Base-by-base conservation (phyloP, 2,329 filamentous ascomycete species). In the Colletotrichum musicola region DNA sequence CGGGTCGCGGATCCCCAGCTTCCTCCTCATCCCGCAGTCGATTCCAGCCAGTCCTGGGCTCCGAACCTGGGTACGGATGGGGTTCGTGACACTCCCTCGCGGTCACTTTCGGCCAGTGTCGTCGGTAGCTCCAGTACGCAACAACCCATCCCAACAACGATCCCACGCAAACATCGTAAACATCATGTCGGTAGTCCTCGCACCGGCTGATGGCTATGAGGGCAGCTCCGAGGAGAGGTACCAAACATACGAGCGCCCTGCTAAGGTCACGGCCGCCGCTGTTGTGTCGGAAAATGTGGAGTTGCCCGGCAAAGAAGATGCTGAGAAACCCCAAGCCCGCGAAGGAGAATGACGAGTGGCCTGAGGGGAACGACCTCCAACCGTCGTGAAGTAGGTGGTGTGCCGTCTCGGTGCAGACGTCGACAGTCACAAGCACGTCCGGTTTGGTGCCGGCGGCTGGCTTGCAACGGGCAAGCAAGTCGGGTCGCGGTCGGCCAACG, bases 351-450 rank as follows among this genome's bases (percentile, higher is more conserved):
- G 90, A 93, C 13, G 88, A 91, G 78, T 97, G 93, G 1, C 93
- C 93, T 1, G 89, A 92, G 1, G 93, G 93, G 73, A 96, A 97
- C 22, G 90, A 93, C 49, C 93, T 89, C 91, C 93, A 95, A 16
- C 93, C 93, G 74, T 97, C 93, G 71, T 96, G 91, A 4, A 97
- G 85, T 1, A 84, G 83, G 77, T 93, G 91, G 69, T 88, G 87
- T 73, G 90, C 79, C 1, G 88, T 86, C 74, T 94, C 86, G 12
- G 92, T 95, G 82, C 93, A 97, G 3, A 95, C 87, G 38, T 88
- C 85, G 57, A 91, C 87, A 16, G 86, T 89, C 44, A 92, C 89
- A 2, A 92, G 83, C 4, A 80, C 78, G 72, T 86, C 75, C 6
- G 76, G 76, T 47, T 85, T 81, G 2, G 87, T 88, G 40, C 79